These are phyloP conservation scores for Xylariaceae sp. DNA, from an alignment of 2,329 filamentous ascomycete species.

Conservation along the genomic window DNA sequence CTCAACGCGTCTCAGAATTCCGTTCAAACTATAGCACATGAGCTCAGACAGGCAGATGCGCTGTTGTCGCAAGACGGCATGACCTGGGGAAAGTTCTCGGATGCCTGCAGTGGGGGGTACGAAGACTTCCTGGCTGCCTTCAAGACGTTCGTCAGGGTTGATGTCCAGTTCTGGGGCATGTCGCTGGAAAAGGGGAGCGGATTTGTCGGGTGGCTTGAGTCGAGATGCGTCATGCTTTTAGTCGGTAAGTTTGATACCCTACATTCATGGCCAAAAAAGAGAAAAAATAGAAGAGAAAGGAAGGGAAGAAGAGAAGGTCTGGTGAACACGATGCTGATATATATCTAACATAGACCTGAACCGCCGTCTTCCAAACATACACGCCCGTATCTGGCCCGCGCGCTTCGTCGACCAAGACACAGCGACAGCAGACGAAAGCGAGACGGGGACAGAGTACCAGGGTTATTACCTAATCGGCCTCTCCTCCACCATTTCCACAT, in stretches of 20 bases:
- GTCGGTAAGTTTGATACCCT: conserved; percentile 42
- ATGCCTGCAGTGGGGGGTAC: conserved; percentile 27
- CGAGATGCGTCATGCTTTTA: conserved; percentile 51
- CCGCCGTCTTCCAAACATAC: conserved; percentile 44
- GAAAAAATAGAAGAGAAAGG: too few relatives aligned
- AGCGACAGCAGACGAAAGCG: conserved; percentile 24
- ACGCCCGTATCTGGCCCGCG: conserved; percentile 57
- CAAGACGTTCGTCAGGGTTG: conserved; percentile 53
- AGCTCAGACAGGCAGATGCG: conserved; percentile 43
- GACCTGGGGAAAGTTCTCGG: conserved; percentile 42
- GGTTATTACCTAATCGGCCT: conserved; percentile 60
- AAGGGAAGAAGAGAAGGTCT: too few relatives aligned
- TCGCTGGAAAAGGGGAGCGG: conserved; percentile 48
- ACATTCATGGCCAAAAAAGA: too few relatives aligned
- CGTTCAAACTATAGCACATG: conserved; percentile 43
- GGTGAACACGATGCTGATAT: too few relatives aligned
- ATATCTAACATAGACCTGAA: conserved; percentile 45
- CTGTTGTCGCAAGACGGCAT: conserved; percentile 33
- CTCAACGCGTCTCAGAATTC: conserved; percentile 49
- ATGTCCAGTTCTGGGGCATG: conserved; percentile 60
- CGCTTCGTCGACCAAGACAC: conserved; percentile 43
- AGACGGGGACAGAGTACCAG: conserved; percentile 43
- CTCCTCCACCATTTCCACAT: too few relatives aligned
- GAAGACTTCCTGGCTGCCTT: conserved; percentile 47
- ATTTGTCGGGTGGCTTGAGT: conserved; percentile 60